Conservation (phyloP, 129 eudicot genomes). For the Scalesia atractyloides region DNA sequence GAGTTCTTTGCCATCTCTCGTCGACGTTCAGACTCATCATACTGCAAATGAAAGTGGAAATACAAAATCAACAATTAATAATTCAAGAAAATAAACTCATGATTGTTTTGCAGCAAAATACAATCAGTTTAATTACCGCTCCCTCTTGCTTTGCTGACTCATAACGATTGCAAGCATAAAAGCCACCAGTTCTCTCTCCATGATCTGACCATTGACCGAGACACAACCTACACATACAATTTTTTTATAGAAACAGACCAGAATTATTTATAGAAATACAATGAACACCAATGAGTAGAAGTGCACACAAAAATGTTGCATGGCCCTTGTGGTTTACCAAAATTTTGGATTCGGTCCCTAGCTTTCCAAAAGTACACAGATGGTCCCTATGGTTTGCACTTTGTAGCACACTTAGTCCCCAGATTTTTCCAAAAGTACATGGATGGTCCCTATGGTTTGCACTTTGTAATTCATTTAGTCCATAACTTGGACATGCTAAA, state of each 20-base stretch:
- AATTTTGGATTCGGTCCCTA: too few relatives aligned
- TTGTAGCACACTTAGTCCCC: too few relatives aligned
- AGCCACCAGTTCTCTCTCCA: conserved; percentile 99
- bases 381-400: too few relatives aligned
- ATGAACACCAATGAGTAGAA: conserved; percentile 14
- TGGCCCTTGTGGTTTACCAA: too few relatives aligned
- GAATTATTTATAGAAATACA: conserved; percentile 16
- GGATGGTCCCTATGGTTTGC: too few relatives aligned
- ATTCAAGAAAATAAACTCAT: neutral
- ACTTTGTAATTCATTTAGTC: too few relatives aligned
- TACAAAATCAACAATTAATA: conserved; percentile 1
- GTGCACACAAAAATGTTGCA: too few relatives aligned
- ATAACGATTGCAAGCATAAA: conserved; percentile 93
- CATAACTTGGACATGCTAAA: too few relatives aligned
- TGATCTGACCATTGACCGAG: conserved; percentile 98
- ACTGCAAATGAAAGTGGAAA: conserved; percentile 35
- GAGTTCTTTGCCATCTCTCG: conserved; percentile 99
- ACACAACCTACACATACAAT: conserved; percentile 66
- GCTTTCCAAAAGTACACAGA: too few relatives aligned
- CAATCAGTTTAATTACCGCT: conserved; percentile 48
- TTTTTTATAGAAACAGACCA: neutral
- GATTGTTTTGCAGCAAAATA: conserved; percentile 8
- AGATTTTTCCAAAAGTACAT: too few relatives aligned
- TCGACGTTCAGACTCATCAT: conserved; percentile 84
- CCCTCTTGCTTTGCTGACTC: conserved; percentile 90